Percentiles rank a stretch among this genome's conserved stretches.
Conservation (phyloP, 1,139 yeast genomes). For the Ogataea hybrid region DNA sequence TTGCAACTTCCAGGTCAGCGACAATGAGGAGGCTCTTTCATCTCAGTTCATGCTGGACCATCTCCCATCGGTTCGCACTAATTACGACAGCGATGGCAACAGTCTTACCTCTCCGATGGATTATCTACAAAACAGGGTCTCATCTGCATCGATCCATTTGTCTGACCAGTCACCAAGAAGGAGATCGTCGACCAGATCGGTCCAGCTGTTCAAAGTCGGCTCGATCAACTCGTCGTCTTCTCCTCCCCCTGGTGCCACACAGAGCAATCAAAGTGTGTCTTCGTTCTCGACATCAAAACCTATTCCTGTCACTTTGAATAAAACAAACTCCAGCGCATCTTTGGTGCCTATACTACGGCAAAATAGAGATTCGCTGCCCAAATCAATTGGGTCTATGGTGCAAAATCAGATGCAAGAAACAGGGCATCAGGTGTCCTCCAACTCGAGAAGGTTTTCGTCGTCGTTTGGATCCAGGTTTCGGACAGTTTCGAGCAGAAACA, state of each 20-base stretch:
- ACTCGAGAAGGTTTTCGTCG: slow-evolving; percentile 49
- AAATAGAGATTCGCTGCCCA: slow-evolving; percentile 36
- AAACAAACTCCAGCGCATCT: slow-evolving; percentile 55
- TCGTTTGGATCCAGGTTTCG: slow-evolving; percentile 51
- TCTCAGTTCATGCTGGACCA: slow-evolving; percentile 46
- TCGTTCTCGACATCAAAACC: slow-evolving; percentile 37
- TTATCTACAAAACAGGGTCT: slow-evolving; percentile 18
- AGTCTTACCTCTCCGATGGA: slow-evolving; percentile 16
- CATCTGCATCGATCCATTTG: slow-evolving; percentile 20
- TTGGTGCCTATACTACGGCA: slow-evolving; percentile 52
- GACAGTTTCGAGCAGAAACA: slow-evolving; percentile 25
- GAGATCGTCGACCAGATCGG: slow-evolving; percentile 34
- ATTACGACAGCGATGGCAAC: slow-evolving; percentile 14
- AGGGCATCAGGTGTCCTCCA: slow-evolving; percentile 18
- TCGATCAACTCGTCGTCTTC: slow-evolving; percentile 50
- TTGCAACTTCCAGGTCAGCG: slow-evolving; percentile 63
- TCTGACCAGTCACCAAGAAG: slow-evolving; percentile 25
- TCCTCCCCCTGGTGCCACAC: slow-evolving; percentile 33
- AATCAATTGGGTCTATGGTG: slow-evolving; percentile 20
- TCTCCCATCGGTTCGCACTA: slow-evolving; percentile 14
- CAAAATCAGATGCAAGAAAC: slow-evolving; percentile 14
- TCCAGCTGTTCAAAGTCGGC: slow-evolving; percentile 63
- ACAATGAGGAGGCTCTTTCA: slow-evolving; percentile 62
- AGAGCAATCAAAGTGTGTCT: slow-evolving; percentile 37
- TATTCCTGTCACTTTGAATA: slow-evolving; percentile 35